Base-by-base conservation (phyloP, 371 early-diverging fungal genomes). In the Circinella minor region DNA sequence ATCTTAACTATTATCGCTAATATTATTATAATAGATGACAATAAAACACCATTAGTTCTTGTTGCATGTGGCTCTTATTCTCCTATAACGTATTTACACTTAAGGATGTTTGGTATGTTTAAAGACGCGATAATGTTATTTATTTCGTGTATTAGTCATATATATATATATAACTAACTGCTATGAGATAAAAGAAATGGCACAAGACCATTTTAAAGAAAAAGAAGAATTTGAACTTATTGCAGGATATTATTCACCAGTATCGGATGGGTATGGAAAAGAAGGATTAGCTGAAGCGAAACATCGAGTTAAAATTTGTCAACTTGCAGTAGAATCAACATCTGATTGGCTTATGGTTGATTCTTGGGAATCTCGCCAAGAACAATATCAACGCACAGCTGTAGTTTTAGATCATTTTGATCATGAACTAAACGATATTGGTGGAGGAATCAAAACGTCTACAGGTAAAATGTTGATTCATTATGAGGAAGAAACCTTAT, bases 51-150 rank as follows among this genome's bases (percentile, higher is more conserved):
- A 7, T 79, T 98, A 15, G 96, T 98, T 8, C 81, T 98, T 14
- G 94, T 99, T 14, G 98, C 96, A 1, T 99, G 99, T 74, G 99
- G 99, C 2, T 98, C 98, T 1, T 99, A 91, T 78, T 96, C 97
- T 1, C 99, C 99, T 5, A 92, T 99, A 47, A 99, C 99, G 3
- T 96, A 97, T 80, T 88, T 98, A 36, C 99, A 99, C 73, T 83
- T 99, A 69, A 91, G 99, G 68, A 96, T 99, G 95, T 98, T 99
- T 86, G 99, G 97, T 97, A 90, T 15, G 65, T 18, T 7, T 9
- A 27, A 27, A 27, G 27, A 27, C 27, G 27, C 27, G 27, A 27
- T 27, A 27, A 27, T 27, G 27, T 27, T 27, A 27, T 27, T 27
- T 27, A 27, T 27, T 27, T 27, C 27, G 27, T 27, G 27, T 27